Evolutionary conservation across 2,329 filamentous ascomycete species (phyloP), one percentile per base, ranked within the genome.

Genomic region (Colletotrichum noveboracense): DNA sequence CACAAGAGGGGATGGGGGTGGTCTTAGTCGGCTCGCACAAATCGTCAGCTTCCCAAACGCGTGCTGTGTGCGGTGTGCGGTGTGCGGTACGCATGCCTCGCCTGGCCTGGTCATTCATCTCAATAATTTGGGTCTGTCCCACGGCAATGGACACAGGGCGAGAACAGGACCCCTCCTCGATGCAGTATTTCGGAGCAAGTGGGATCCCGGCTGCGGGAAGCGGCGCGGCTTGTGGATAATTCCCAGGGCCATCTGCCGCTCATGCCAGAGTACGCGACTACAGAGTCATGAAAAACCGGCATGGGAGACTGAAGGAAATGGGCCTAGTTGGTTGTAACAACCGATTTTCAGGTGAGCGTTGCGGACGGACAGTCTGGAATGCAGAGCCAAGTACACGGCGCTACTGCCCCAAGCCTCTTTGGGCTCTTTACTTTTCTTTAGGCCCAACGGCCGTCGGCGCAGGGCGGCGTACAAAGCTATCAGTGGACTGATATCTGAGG

Each of bases 291-390:
- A 43, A 58, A 9, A 28, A 16, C 13, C 6, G 13, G 10, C n/a
- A 52, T 21, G 43, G 43, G 43, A 21, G 43, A 52, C n/a, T 21
- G 43, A 21, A 48, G 13, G 34, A 64, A 43, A 60, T 60, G 38
- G 56, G 64, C 38, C 64, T 13, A 64, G n/a, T 52, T 38, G 13
- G 43, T 58, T 24, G 70, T 48, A 34, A 30, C 18, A 43, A 38
- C 71, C 74, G 61, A 71, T 43, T 73, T 66, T 73, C 71, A 65
- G 64, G 71, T 66, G 74, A 66, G 34, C 56, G 43, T 69, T 58
- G 64, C 61, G 70, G 32, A 76, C 74, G 65, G 70, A 74, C 64
- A 58, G 64, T 24, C 36, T 67, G 43, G 13, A 68, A 43, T 65
- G 18, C 64, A 68, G n/a, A 65, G 69, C 64, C 64, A 73, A 75